A percentile compares a stretch with the other conserved stretches of the same genome.
Conservation (phyloP, 345 rosid genomes). For the rapeseed (Brassica napus) region DNA sequence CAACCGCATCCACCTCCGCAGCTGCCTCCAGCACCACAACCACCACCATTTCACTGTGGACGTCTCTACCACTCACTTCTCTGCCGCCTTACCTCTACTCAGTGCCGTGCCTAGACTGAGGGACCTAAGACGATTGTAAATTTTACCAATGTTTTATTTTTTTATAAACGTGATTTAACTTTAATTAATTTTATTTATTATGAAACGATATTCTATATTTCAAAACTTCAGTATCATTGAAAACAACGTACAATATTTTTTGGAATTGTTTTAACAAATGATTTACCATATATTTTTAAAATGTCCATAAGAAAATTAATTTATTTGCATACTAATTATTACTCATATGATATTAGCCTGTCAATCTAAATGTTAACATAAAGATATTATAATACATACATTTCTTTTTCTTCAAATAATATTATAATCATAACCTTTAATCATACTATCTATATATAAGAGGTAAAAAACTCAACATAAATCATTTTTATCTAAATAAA, state of each 20-base stretch:
- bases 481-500: neutral
- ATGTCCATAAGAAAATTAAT: too few relatives aligned
- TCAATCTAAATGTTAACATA: neutral
- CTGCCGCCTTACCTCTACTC: neutral
- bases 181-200: too few relatives aligned
- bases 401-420: too few relatives aligned
- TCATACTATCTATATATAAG: too few relatives aligned
- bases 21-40: conserved; percentile 20
- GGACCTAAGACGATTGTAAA: too few relatives aligned
- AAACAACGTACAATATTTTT: neutral
- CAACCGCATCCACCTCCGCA: neutral
- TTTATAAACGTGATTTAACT: too few relatives aligned
- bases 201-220: neutral
- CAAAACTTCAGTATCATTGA: neutral
- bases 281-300: neutral
- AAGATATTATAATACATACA: neutral
- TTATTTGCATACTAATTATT: neutral
- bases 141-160: too few relatives aligned
- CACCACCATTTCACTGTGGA: neutral
- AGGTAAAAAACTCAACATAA: neutral
- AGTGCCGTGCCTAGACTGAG: too few relatives aligned
- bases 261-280: neutral
- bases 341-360: neutral
- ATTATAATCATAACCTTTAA: too few relatives aligned
- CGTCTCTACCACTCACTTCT: neutral